Evolutionary conservation across 2,329 filamentous ascomycete species (phyloP), one percentile per base, ranked within the genome.

Genomic region (Thelonectria rubi): DNA sequence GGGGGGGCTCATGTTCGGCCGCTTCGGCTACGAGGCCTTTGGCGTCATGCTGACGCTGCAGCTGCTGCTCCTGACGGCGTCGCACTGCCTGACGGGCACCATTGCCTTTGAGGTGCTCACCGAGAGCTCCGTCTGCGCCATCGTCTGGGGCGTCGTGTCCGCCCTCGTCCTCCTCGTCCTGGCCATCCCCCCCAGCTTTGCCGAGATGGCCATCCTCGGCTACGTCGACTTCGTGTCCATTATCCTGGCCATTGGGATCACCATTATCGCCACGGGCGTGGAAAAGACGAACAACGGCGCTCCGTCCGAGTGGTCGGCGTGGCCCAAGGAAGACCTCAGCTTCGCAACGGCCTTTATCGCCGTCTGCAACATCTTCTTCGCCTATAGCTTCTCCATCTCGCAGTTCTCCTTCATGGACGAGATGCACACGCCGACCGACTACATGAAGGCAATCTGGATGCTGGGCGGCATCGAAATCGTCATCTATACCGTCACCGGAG

Each of bases 61-160:
- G 73, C 78, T 90, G 14, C 73, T 89, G 42, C 89, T 91, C 76
- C 82, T 88, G 71, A 86, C 88, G 77, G 86, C 83, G 18, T 88
- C 86, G 21, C 89, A 91, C 74, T 78, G 89, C 47, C 78, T 90
- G 54, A 88, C 87, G 1, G 89, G 89, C 68, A 82, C 81, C 21
- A 86, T 90, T 66, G 87, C 87, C 65, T 82, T 90, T 74, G 87
- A 86, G 66, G 84, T 80, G 34, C 77, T 91, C 57, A 88, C 86
- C 1, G 74, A 83, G 2, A 81, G 88, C 67, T 82, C 66, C 40
- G 63, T 73, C 3, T 79, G 78, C 72, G 73, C 72, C 52, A 65
- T 79, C 49, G 72, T 75, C 47, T 79, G 78, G 58, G 73, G 73
- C 18, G 70, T 78, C 43, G 71, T 77, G 17, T 76, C 76, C 7